These are phyloP conservation scores for Persicaria tinctoria DNA, from an alignment of 148 eudicot species.

Conservation along the genomic window DNA sequence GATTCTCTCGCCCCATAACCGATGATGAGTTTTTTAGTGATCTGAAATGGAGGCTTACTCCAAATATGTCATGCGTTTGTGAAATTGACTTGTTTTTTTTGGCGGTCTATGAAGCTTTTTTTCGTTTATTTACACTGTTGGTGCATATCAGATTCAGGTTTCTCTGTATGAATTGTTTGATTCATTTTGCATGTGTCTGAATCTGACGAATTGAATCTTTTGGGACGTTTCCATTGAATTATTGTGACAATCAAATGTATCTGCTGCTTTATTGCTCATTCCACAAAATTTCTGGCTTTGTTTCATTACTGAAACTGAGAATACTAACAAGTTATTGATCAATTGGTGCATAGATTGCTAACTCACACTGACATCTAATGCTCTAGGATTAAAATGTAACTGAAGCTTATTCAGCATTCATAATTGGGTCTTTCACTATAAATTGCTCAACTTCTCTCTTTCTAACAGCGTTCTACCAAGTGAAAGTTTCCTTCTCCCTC, in stretches of 20 bases:
- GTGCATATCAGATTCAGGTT: neutral
- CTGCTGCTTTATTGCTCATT: neutral
- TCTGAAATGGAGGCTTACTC: neutral
- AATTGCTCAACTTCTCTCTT: neutral
- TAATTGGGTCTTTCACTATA: neutral
- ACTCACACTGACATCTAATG: neutral
- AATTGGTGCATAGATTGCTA: neutral
- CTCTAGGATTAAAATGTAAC: neutral
- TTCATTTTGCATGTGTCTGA: neutral
- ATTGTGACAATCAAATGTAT: neutral
- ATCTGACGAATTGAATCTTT: neutral
- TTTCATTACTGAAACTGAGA: neutral
- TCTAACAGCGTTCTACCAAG: neutral
- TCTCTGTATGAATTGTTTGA: neutral
- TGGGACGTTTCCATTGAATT: neutral
- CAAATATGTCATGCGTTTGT: neutral
- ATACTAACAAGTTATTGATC: neutral
- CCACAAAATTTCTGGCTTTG: neutral
- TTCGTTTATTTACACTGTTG: neutral
- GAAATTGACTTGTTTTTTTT: neutral
- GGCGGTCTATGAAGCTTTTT: neutral
- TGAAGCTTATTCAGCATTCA: neutral
- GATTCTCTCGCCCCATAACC: too few relatives aligned
- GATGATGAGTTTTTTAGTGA: neutral
- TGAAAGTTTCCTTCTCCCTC: neutral